phyloP scores from a whole-genome alignment of 2,329 filamentous ascomycete genomes.

The Pyrenophora teres region DNA sequence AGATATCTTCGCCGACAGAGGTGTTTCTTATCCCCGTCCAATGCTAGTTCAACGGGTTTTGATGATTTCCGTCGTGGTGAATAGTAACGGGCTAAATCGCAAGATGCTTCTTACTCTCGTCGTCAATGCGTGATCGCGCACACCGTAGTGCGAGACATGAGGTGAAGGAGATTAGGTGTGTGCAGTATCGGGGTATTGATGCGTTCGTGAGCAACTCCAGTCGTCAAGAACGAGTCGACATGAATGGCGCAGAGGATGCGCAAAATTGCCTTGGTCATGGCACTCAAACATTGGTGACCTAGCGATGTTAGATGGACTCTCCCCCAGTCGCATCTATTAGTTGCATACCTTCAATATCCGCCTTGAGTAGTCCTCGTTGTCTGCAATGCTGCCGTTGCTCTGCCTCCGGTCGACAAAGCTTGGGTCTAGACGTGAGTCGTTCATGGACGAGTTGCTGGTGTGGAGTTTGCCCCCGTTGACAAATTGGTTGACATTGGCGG shows the following conservation, averaged over 20 bases:
- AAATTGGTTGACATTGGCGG: conserved; percentile 77
- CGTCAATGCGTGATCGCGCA: conserved; percentile 39
- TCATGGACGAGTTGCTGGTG: conserved; percentile 70
- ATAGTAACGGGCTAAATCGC: conserved; percentile 30
- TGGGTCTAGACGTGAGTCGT: conserved; percentile 84
- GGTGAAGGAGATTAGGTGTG: conserved; percentile 24
- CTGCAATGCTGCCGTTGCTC: conserved; percentile 94
- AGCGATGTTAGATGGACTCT: conserved; percentile 14
- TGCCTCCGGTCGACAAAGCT: conserved; percentile 79
- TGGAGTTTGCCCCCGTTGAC: conserved; percentile 63
- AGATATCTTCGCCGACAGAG: conserved; percentile 4
- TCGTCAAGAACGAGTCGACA: conserved; percentile 6
- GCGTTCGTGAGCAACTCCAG: conserved; percentile 15
- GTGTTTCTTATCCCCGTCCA: conserved; percentile 10
- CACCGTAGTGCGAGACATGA: conserved; percentile 30
- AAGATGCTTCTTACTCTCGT: conserved; percentile 37
- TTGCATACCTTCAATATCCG: conserved; percentile 82
- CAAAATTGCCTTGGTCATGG: conserved; percentile 9
- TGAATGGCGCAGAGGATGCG: conserved; percentile 9
- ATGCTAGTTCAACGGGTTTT: conserved; percentile 10
- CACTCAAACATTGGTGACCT: conserved; percentile 46
- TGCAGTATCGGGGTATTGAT: conserved; percentile 16
- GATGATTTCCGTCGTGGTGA: conserved; percentile 18
- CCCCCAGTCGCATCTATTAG: background rate
- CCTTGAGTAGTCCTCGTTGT: conserved; percentile 95